Evolutionary conservation across 345 rosid species (phyloP), one percentile per base, ranked within the genome.

Genomic region (Eucalyptus viminalis): DNA sequence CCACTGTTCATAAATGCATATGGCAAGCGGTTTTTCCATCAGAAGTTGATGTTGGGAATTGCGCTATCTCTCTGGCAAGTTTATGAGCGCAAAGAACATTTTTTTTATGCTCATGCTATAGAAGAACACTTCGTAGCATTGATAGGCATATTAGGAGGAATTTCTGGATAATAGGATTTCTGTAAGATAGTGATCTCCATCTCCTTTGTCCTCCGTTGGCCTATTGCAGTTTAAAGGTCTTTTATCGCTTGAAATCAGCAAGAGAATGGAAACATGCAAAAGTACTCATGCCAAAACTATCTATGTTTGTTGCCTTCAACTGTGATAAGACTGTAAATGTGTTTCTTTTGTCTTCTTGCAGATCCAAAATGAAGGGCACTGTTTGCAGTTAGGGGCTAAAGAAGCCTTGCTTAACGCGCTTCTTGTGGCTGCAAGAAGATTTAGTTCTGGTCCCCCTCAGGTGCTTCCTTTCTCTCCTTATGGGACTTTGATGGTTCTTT

Each of bases 381-480:
- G 91, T 91, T 93, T 97, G 91, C 97, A 95, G 89, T 87, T 91
- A 81, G 93, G 95, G 37, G 95, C 93, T 62, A 97, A 96, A 91
- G 98, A 96, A 87, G 98, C 97, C 88, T 92, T 97, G 91, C 93
- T 96, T 87, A 95, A 94, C 89, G 97, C 99, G 50, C 95, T 97
- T 90, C 96, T 97, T 86, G 86, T 94, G 88, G 99, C 99, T 62
- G 98, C 98, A 49, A 96, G 93, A 91, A 94, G 94, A 94, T 97
- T 94, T 91, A 94, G 97, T 90, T 93, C 96, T 9, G 99, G 99
- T 60, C 98, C 96, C 94, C 96, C 97, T 37, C 99, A 96, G 99
- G 99, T 97, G 91, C 91, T 91, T 88, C 90, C 37, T 72, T 89
- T 88, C 88, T 86, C 40, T 62, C 80, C 76, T 86, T 86, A 29